Evolutionary conservation across 2,329 filamentous ascomycete species (phyloP), one percentile per base, ranked within the genome.

Genomic region (Didymellaceae sp.): DNA sequence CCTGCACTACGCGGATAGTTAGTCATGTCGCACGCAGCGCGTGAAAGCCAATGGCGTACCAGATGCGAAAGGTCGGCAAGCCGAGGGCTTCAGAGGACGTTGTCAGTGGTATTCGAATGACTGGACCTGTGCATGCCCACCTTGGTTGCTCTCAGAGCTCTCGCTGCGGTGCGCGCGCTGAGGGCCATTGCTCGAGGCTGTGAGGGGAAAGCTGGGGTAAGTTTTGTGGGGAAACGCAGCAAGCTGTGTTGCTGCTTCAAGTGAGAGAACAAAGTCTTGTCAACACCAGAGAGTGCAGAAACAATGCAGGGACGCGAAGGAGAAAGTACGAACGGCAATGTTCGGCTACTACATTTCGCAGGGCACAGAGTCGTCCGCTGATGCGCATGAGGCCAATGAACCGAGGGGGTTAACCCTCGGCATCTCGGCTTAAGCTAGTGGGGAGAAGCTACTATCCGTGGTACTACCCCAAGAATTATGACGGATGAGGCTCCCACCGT

Each of bases 81-180:
- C 52, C 18, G 64, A 67, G 45, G 65, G 67, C 70, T 73, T 22
- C 11, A 33, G 11, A 50, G 48, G 21, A 8, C 43, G 56, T 38
- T 55, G 49, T 68, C 24, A 68, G 57, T 43, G 37, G 18, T 20
- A 7, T 7, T n/a, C 2, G 3, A 9, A n/a, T 2, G 47, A 50
- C 54, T 26, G 14, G 11, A 5, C 6, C 16, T 34, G 46, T 40
- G 45, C 37, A 35, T 47, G 67, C 80, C 70, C 77, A 89, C 87
- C 77, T 83, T 84, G 51, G 87, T 73, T 62, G 82, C 82, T 73
- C 83, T 80, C 61, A 89, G 74, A 64, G 85, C 86, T 75, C 82
- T 80, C 33, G 83, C 78, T 46, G 86, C 83, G 60, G 80, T 78
- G 72, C 83, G 81, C 50, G 86, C 74, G 63, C 82, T 86, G 72